phyloP scores from a whole-genome alignment of 2,329 filamentous ascomycete genomes.

The Alternaria alternata region DNA sequence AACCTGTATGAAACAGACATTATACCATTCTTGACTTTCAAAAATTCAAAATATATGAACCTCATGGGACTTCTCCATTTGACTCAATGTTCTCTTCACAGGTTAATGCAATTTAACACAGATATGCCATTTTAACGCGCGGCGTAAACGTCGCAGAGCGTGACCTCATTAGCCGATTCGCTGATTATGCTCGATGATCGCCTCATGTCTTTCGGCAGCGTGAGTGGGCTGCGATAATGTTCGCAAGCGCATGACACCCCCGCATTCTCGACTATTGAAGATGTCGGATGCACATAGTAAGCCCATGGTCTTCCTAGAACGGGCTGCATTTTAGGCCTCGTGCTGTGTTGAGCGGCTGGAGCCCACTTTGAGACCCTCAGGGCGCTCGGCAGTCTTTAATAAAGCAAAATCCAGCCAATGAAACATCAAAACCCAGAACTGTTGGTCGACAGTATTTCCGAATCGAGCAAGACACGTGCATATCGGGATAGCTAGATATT shows the following conservation, averaged over 20 bases:
- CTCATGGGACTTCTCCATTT: not conserved
- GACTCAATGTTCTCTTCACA: not conserved
- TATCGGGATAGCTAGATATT: slow-evolving; percentile 34
- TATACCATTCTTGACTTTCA: not conserved
- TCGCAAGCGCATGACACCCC: not conserved
- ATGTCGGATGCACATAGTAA: not conserved
- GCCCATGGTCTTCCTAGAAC: slow-evolving; percentile 4
- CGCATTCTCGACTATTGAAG: slow-evolving; percentile 2
- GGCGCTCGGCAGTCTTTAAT: slow-evolving; percentile 7
- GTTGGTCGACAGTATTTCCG: slow-evolving; percentile 20
- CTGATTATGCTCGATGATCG: not conserved
- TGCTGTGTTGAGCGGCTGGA: slow-evolving; percentile 21
- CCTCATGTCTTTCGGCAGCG: not conserved
- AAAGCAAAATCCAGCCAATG: slow-evolving; percentile 33
- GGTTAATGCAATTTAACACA: too few relatives aligned
- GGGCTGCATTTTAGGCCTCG: slow-evolving; percentile 16
- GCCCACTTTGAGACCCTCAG: slow-evolving; percentile 18
- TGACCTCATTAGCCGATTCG: not conserved
- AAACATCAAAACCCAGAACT: slow-evolving; percentile 8
- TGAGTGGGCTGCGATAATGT: not conserved
- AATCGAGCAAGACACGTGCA: slow-evolving; percentile 23
- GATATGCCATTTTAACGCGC: not conserved
- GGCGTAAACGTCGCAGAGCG: not conserved
- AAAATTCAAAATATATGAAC: not conserved
- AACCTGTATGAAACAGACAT: not conserved